Evolutionary conservation across 768 basidiomycete species (phyloP), one percentile per base, ranked within the genome.

Genomic region (Ramaria rubella): DNA sequence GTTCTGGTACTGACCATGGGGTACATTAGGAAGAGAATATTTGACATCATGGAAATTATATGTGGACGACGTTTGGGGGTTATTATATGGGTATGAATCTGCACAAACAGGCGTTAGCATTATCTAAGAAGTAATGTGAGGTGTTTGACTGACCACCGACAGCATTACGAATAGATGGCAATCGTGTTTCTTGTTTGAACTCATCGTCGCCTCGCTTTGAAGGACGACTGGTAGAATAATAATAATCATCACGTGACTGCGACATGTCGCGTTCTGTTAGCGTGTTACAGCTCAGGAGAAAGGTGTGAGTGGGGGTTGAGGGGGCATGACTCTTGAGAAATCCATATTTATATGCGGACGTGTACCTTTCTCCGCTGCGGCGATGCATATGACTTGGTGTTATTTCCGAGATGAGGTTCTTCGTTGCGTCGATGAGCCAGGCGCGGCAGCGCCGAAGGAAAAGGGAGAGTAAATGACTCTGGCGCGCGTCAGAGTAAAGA

Each of bases 351-450:
- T 48, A 48, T 48, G 29, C 24, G 17, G 27, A 46, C 8, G 8
- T 8, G 26, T 5, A 17, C 15, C 46, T n/a, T n/a, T n/a, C 8
- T 24, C 26, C 46, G 24, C 24, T 23, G 49, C 49, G 49, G 49
- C 49, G 49, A 51, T 51, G 49, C 49, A 36, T 33, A 48, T 48
- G 46, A 48, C 46, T 48, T 48, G 29, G 4, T n/a, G 12, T 24
- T 51, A n/a, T 12, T 33, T 30, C 49, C 49, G 33, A 51, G 21
- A 8, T 51, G 24, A 51, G 33, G 15, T 34, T 30, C 12, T 15
- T 51, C 29, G 14, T 51, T 33, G 21, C 33, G 33, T 33, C 21
- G 30, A 8, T 34, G 30, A 51, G 49, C 49, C 49, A 51, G 49
- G 33, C 33, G 49, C 49, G 49, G 49, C 29, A 36, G 49, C 30